Conservation (phyloP, 2,329 filamentous ascomycete genomes). For the Epichloe scottii region DNA sequence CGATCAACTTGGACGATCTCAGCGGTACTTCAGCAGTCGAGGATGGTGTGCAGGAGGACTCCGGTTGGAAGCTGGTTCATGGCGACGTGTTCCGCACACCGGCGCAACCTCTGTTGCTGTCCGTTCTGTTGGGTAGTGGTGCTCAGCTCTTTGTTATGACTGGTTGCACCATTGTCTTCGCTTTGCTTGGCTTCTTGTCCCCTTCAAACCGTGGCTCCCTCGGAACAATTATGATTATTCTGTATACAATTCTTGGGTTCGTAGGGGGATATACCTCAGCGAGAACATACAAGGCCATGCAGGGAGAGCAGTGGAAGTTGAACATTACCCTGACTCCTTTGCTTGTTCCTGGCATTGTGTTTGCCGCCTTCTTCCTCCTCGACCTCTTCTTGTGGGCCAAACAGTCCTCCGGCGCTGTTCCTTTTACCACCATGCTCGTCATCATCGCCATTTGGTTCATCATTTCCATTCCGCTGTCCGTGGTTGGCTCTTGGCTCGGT, state of each 20-base stretch:
- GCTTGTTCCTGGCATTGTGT: slow-evolving; percentile 76
- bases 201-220: slow-evolving; percentile 91
- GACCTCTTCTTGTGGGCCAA: slow-evolving; percentile 96
- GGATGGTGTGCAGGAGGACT: slow-evolving; percentile 93
- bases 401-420: slow-evolving; percentile 82
- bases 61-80: slow-evolving; percentile 96
- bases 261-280: slow-evolving; percentile 85
- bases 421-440: slow-evolving; percentile 92
- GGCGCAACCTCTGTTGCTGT: slow-evolving; percentile 68
- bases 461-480: slow-evolving; percentile 84
- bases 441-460: slow-evolving; percentile 92
- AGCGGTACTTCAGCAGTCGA: slow-evolving; percentile 68
- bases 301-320: slow-evolving; percentile 86
- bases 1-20: slow-evolving; percentile 81
- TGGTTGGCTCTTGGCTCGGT: slow-evolving; percentile 84
- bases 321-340: slow-evolving; percentile 83
- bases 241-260: slow-evolving; percentile 87
- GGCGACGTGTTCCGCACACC: slow-evolving; percentile 93
- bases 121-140: slow-evolving; percentile 82
- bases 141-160: slow-evolving; percentile 97
- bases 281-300: slow-evolving; percentile 87
- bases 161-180: slow-evolving; percentile 84
- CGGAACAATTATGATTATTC: slow-evolving; percentile 81
- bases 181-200: slow-evolving; percentile 85
- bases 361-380: slow-evolving; percentile 79